Percentiles rank a stretch among this genome's conserved stretches.
These are phyloP conservation scores for Biscutella laevigata DNA, from an alignment of 441 rosid species.

Conservation along the genomic window DNA sequence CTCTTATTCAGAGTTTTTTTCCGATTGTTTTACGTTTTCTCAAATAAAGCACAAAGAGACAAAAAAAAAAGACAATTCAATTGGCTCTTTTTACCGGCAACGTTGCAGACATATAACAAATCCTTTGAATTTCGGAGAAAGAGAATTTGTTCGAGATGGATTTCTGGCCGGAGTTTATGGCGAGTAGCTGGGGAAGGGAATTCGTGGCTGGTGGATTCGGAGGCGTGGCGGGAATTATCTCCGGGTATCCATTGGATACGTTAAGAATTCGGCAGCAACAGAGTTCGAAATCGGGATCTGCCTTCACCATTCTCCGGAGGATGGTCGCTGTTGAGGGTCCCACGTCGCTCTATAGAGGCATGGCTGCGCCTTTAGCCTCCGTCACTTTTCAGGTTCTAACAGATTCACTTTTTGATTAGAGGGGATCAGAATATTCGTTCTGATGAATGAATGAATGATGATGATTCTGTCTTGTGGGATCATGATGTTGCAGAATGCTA, in stretches of 20 bases:
- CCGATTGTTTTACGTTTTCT: too few species aligned
- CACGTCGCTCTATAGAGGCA: slow-evolving; percentile 72
- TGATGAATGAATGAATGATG: too few species aligned
- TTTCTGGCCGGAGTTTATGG: slow-evolving; percentile 79
- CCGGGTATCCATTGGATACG: slow-evolving; percentile 90
- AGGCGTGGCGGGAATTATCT: slow-evolving; percentile 82
- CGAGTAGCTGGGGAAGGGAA: slow-evolving; percentile 64
- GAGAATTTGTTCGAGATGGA: slow-evolving; percentile 40
- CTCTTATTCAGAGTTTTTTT: too few species aligned
- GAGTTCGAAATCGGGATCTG: slow-evolving; percentile 55
- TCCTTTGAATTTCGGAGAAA: neutral
- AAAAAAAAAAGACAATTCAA: too few species aligned
- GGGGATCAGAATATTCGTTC: too few species aligned
- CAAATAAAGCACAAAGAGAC: too few species aligned
- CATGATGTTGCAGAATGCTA: slow-evolving; percentile 96
- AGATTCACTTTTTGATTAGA: too few species aligned
- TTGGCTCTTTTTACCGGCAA: too few species aligned
- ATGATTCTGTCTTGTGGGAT: too few species aligned
- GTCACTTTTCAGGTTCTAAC: slow-evolving; percentile 74
- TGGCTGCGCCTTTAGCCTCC: slow-evolving; percentile 87
- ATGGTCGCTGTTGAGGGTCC: slow-evolving; percentile 58
- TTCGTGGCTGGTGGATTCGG: slow-evolving; percentile 95
- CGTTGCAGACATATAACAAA: neutral
- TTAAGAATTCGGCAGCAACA: slow-evolving; percentile 80
- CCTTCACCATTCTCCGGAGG: slow-evolving; percentile 49